Percentiles rank a stretch among this genome's conserved stretches.
These are phyloP conservation scores for Hymenoscyphus fraxineus DNA, from an alignment of 2,329 filamentous ascomycete genomes.

Conservation along the genomic window DNA sequence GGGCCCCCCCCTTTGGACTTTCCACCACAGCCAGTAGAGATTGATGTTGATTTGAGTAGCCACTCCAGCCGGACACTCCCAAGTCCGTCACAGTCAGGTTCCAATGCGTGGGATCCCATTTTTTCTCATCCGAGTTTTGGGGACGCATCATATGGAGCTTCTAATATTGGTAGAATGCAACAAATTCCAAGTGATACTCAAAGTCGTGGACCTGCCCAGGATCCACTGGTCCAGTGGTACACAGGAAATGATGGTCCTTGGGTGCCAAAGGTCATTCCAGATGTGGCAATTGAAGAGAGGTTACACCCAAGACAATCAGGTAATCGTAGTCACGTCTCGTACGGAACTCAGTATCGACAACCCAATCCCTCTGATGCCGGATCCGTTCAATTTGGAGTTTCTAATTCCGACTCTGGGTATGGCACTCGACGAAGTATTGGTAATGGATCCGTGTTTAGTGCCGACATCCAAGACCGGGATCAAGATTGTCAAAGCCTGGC, in stretches of 20 bases:
- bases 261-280: conserved; percentile 37
- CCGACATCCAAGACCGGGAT: conserved; percentile 30
- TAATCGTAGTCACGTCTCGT: conserved; percentile 24
- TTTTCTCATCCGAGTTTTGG: conserved; percentile 22
- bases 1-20: conserved; percentile 27
- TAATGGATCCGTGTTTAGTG: conserved; percentile 33
- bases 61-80: conserved; percentile 27
- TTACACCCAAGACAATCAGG: conserved; percentile 22
- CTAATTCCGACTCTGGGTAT: conserved; percentile 37
- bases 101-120: conserved; percentile 24
- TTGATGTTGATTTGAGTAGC: conserved; percentile 32
- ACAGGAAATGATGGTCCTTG: conserved; percentile 42
- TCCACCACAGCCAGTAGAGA: conserved; percentile 29
- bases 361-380: conserved; percentile 31
- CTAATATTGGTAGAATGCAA: conserved; percentile 21
- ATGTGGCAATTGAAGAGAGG: conserved; percentile 24
- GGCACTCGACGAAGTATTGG: conserved; percentile 32
- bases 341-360: conserved; percentile 32
- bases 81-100: conserved; percentile 24
- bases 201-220: conserved; percentile 22
- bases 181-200: conserved; percentile 23
- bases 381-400: conserved; percentile 26
- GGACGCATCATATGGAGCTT: conserved; percentile 25
- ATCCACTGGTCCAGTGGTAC: conserved; percentile 38
- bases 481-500: conserved; percentile 31